Conservation (phyloP, 2,329 filamentous ascomycete species). For the Arthrobotrys entomopaga region DNA sequence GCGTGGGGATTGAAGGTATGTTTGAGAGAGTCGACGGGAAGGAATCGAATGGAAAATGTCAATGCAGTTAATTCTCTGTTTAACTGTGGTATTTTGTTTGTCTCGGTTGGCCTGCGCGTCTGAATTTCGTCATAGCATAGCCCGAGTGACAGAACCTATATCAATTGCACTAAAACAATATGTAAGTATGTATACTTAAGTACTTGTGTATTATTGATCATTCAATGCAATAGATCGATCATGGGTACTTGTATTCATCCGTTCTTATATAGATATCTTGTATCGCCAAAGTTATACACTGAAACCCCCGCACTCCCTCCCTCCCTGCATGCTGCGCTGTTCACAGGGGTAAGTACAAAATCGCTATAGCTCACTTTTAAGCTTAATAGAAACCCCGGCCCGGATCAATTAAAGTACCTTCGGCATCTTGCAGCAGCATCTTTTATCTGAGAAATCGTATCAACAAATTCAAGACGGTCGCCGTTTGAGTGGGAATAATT, state of each 20-base stretch:
- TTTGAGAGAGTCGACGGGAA: neutral
- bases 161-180: too few relatives aligned
- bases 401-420: too few relatives aligned
- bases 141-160: too few relatives aligned
- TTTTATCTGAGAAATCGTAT: neutral
- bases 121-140: conserved; percentile 18
- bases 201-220: too few relatives aligned
- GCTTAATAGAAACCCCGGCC: neutral
- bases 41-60: conserved; percentile 12
- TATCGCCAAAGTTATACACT: neutral
- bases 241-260: too few relatives aligned
- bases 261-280: neutral
- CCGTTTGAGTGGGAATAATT: too few relatives aligned
- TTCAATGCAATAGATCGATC: too few relatives aligned
- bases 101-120: neutral
- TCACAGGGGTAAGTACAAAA: neutral
- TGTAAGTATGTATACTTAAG: too few relatives aligned
- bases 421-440: conserved; percentile 14
- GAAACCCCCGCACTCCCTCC: neutral
- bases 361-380: too few relatives aligned
- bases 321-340: conserved; percentile 34
- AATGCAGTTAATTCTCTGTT: neutral
- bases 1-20: neutral
- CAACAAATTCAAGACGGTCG: neutral
- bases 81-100: neutral